phyloP scores from a whole-genome alignment of 352 stramenopile species.

The Globisporangium polare region DNA sequence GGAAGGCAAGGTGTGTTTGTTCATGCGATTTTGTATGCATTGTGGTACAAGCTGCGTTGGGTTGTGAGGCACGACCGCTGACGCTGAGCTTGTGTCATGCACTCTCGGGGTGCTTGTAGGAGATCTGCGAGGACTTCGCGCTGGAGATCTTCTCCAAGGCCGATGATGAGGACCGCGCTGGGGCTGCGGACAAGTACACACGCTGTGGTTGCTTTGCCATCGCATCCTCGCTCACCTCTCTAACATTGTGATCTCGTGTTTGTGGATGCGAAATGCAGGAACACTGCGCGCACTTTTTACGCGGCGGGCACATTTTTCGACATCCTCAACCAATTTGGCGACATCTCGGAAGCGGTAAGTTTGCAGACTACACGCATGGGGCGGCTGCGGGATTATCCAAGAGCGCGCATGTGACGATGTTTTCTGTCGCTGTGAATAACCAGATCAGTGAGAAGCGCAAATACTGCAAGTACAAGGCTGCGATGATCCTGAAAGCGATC shows the following conservation, averaged over 20 bases:
- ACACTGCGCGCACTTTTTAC: slow-evolving; percentile 96
- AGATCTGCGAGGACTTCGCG: slow-evolving; percentile 87
- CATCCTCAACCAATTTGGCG: slow-evolving; percentile 95
- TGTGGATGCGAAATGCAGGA: slow-evolving; percentile 30
- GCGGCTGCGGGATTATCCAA: background rate
- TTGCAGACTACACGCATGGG: background rate
- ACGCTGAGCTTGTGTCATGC: background rate
- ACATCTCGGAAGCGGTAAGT: slow-evolving; percentile 71
- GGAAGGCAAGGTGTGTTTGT: slow-evolving; percentile 80
- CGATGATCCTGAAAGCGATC: slow-evolving; percentile 94
- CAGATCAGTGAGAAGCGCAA: slow-evolving; percentile 84
- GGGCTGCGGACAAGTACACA: slow-evolving; percentile 83
- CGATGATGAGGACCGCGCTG: slow-evolving; percentile 91
- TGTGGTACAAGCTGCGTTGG: background rate
- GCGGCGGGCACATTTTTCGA: slow-evolving; percentile 95
- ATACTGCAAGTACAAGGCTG: slow-evolving; percentile 96
- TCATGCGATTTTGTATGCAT: background rate
- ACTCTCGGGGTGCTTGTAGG: slow-evolving; percentile 23
- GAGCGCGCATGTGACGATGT: background rate
- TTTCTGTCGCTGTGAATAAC: background rate
- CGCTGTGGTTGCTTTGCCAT: background rate
- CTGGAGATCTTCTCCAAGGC: slow-evolving; percentile 93
- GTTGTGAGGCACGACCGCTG: background rate
- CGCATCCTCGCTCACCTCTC: background rate
- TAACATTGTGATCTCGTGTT: background rate